A percentile compares a stretch with the other conserved stretches of the same genome.
Conservation (phyloP, 495 filamentous ascomycete species). For the Hypoxylon crocopeplum region DNA sequence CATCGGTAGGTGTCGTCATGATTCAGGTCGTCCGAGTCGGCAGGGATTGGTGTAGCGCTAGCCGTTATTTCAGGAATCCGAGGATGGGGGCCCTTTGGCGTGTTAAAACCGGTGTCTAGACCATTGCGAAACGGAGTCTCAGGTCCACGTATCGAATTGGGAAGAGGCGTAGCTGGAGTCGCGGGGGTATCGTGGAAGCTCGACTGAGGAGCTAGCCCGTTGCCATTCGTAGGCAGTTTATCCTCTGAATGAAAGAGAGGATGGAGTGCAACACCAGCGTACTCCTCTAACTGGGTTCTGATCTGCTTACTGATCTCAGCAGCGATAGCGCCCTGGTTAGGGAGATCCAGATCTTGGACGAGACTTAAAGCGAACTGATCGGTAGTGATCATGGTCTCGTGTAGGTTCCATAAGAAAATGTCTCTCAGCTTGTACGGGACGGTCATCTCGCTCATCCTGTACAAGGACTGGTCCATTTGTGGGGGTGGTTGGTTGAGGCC, state of each 20-base stretch:
- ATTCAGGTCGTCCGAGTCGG: slow-evolving; percentile 67
- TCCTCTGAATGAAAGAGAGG: slow-evolving; percentile 78
- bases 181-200: slow-evolving; percentile 49
- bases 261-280: slow-evolving; percentile 91
- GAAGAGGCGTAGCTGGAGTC: slow-evolving; percentile 56
- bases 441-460: slow-evolving; percentile 75
- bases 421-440: slow-evolving; percentile 89
- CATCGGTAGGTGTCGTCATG: slow-evolving; percentile 93
- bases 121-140: slow-evolving; percentile 56
- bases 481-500: slow-evolving; percentile 52
- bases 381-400: slow-evolving; percentile 91
- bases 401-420: slow-evolving; percentile 95
- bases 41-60: slow-evolving; percentile 56
- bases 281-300: slow-evolving; percentile 92
- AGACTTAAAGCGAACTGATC: slow-evolving; percentile 92
- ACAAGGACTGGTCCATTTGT: slow-evolving; percentile 67
- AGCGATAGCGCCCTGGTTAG: slow-evolving; percentile 69
- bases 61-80: slow-evolving; percentile 54
- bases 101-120: slow-evolving; percentile 41
- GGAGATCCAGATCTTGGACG: slow-evolving; percentile 93
- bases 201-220: slow-evolving; percentile 33
- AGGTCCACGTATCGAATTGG: slow-evolving; percentile 46
- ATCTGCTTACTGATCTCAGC: slow-evolving; percentile 90
- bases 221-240: slow-evolving; percentile 28
- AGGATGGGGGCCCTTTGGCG: slow-evolving; percentile 34